Evolutionary conservation across 148 eudicot genomes (phyloP).

Genomic region (Rhododendron ovatum): DNA sequence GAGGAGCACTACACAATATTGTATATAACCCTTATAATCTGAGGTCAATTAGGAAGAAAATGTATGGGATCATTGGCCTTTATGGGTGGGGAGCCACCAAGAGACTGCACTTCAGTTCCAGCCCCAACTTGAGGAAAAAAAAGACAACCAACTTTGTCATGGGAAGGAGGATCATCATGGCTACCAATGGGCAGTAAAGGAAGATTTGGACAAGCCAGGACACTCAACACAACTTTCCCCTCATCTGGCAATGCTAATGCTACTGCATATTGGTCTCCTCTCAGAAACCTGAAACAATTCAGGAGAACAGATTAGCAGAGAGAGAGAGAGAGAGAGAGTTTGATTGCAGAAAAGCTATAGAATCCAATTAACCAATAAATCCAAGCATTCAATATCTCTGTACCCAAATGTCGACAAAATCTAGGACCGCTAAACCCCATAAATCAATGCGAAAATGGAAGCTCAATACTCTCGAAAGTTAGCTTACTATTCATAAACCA

Average conservation of each 20-base stretch:
- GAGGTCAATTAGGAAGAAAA: too few relatives aligned
- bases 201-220: slow-evolving; percentile 96
- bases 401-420: background rate
- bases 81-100: too few relatives aligned
- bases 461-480: background rate
- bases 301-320: background rate
- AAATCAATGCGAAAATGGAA: background rate
- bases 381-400: background rate
- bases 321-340: background rate
- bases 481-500: background rate
- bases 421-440: background rate
- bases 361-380: background rate
- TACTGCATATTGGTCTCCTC: slow-evolving; percentile 96
- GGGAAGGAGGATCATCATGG: slow-evolving; percentile 26
- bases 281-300: slow-evolving; percentile 49
- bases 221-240: slow-evolving; percentile 91
- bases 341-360: background rate
- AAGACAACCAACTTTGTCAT: slow-evolving; percentile 14
- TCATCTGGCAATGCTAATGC: slow-evolving; percentile 83
- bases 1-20: too few relatives aligned
- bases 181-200: slow-evolving; percentile 46
- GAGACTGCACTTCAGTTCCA: too few relatives aligned
- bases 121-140: too few relatives aligned
- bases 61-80: too few relatives aligned
- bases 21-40: too few relatives aligned